Conservation (phyloP, 2,329 filamentous ascomycete genomes). For the Penicillium concentricum region DNA sequence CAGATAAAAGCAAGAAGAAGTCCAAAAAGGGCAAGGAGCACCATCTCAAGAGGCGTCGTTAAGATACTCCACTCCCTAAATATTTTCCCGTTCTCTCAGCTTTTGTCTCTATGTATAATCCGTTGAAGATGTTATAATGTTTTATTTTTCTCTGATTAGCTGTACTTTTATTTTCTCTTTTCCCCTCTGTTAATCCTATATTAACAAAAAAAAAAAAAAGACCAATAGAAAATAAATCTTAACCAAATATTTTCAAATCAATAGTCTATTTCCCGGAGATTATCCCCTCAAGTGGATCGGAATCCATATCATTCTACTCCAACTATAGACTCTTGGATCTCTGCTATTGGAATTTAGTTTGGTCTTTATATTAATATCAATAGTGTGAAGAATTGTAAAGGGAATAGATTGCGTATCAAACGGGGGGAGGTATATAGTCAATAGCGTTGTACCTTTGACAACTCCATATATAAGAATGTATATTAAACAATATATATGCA, state of each 20-base stretch:
- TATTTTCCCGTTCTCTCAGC: not conserved
- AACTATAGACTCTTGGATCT: not conserved
- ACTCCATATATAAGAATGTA: no score
- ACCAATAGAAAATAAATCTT: no score
- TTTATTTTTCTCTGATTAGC: not conserved
- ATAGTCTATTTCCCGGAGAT: not conserved
- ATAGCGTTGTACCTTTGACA: no score
- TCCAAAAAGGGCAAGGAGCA: conserved; percentile 50
- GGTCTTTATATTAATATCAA: not conserved
- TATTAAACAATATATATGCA: not conserved
- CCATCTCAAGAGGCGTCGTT: conserved; percentile 40
- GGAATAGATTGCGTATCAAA: no score
- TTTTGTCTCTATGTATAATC: not conserved
- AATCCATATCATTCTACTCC: not conserved
- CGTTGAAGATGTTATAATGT: not conserved
- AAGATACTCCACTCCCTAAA: conserved; percentile 7
- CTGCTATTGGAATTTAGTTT: not conserved
- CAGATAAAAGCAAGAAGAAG: conserved; percentile 50
- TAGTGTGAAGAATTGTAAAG: not conserved
- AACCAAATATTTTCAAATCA: not conserved
- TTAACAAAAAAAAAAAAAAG: not conserved
- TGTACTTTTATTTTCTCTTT: not conserved
- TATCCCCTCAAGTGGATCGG: not conserved
- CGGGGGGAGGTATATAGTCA: no score
- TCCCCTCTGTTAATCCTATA: not conserved